Percentiles rank a stretch among this genome's conserved stretches.
phyloP scores from a whole-genome alignment of 306 rosid genomes.

The Medicago truncatula region DNA sequence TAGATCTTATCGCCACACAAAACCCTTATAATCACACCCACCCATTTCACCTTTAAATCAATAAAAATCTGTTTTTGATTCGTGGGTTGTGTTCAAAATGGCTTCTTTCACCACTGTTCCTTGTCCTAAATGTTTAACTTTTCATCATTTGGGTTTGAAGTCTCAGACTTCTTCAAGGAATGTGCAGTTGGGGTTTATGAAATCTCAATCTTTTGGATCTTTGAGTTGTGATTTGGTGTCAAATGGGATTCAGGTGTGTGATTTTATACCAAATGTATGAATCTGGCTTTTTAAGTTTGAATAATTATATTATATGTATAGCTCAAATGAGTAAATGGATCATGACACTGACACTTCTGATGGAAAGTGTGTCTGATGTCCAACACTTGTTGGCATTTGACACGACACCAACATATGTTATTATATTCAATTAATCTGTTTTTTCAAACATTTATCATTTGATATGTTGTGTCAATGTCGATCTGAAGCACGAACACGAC shows the following conservation, averaged over 20 bases:
- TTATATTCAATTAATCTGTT: too few relatives aligned
- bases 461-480: too few relatives aligned
- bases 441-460: too few relatives aligned
- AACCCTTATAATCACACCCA: conserved; percentile 23
- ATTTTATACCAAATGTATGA: not conserved
- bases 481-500: too few relatives aligned
- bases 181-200: conserved; percentile 41
- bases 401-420: too few relatives aligned
- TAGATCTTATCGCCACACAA: conserved; percentile 41
- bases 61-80: conserved; percentile 32
- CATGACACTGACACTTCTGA: too few relatives aligned
- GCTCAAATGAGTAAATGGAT: too few relatives aligned
- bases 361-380: too few relatives aligned
- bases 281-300: conserved; percentile 44
- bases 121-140: conserved; percentile 56
- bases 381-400: too few relatives aligned
- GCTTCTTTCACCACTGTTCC: conserved; percentile 67
- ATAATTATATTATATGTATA: not conserved
- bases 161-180: conserved; percentile 33
- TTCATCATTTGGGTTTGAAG: conserved; percentile 44
- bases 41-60: conserved; percentile 33
- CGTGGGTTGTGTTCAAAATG: conserved; percentile 53
- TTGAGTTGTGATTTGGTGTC: conserved; percentile 37
- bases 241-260: conserved; percentile 42
- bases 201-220: conserved; percentile 55